Conservation (phyloP, 2,329 filamentous ascomycete species). For the Didymella pinodella region DNA sequence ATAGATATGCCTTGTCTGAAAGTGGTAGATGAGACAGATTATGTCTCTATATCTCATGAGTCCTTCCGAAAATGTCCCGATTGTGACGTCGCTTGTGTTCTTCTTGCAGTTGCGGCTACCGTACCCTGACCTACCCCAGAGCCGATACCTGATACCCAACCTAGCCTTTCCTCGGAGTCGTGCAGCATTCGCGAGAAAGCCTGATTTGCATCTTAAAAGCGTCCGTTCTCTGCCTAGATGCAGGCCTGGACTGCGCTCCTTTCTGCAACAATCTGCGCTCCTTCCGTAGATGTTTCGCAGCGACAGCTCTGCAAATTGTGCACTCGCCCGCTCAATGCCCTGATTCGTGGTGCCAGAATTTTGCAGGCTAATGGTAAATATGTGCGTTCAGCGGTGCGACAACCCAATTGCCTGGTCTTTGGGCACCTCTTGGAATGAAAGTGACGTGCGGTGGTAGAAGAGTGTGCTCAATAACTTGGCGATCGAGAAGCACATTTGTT, state of each 20-base stretch:
- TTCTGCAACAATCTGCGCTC: background rate
- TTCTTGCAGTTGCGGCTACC: background rate
- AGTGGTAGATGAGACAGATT: background rate
- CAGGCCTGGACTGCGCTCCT: background rate
- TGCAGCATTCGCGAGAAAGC: background rate
- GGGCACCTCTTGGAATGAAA: background rate
- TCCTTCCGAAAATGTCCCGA: background rate
- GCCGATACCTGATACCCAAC: background rate
- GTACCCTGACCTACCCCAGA: background rate
- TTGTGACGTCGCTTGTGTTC: background rate
- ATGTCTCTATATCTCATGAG: background rate
- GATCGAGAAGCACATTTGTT: background rate
- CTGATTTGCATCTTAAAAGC: background rate
- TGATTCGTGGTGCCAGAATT: background rate
- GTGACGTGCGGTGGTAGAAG: background rate
- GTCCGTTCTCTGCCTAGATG: background rate
- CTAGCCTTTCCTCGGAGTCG: background rate
- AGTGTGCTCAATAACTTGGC: background rate
- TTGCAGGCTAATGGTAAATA: background rate
- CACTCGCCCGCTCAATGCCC: background rate
- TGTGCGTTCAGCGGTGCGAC: background rate
- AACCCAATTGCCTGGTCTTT: background rate
- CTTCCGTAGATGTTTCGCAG: background rate
- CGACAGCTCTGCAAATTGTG: background rate
- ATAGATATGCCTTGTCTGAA: background rate